These are phyloP conservation scores for Candida railenensis DNA, from an alignment of 805 yeast species.

Conservation along the genomic window DNA sequence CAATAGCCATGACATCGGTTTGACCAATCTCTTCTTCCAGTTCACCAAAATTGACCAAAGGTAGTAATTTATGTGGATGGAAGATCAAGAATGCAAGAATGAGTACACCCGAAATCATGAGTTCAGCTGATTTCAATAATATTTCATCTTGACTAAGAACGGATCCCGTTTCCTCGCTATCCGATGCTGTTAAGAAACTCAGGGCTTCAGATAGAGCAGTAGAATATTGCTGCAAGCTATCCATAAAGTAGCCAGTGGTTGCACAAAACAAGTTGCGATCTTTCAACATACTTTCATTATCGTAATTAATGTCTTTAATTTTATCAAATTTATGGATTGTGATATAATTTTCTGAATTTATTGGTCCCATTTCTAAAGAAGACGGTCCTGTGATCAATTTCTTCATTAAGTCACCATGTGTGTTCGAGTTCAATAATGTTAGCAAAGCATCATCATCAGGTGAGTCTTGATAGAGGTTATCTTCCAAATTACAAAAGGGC, in stretches of 20 bases:
- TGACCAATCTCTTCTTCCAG: constrained; percentile 1
- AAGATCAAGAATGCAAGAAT: constrained; percentile 30
- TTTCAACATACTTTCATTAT: not conserved
- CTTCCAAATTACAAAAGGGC: constrained; percentile 3
- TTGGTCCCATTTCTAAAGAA: no score
- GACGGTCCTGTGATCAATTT: no score
- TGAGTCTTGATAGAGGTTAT: not conserved
- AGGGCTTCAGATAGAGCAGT: constrained; percentile 7
- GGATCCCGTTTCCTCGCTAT: no score
- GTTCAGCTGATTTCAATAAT: constrained; percentile 12
- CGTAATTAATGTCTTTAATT: no score
- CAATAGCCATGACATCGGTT: constrained; percentile 20
- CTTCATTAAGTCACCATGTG: no score
- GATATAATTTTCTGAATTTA: no score
- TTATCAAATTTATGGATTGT: no score
- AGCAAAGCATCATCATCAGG: no score
- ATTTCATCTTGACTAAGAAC: not conserved
- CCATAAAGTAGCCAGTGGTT: constrained; percentile 23
- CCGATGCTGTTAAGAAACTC: no score
- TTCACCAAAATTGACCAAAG: constrained; percentile 23
- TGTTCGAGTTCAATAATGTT: no score
- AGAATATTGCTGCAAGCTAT: constrained; percentile 11
- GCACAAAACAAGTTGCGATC: constrained; percentile 14
- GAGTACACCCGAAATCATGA: constrained; percentile 19
- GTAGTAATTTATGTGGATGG: constrained; percentile 29